Conservation (phyloP, 345 rosid species). For the Eucalyptus victrix region DNA sequence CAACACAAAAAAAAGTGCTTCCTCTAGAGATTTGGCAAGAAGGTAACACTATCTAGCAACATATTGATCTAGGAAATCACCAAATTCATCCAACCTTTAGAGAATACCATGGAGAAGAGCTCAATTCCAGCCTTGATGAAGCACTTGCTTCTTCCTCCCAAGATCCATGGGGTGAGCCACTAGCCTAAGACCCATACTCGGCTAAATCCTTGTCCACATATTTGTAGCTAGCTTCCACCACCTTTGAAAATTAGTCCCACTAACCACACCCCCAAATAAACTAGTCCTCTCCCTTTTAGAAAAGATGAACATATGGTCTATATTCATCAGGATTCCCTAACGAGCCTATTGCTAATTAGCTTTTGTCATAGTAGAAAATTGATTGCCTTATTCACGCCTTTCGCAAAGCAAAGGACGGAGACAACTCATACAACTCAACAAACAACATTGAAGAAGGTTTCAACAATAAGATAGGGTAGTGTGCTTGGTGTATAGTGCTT, state of each 20-base stretch:
- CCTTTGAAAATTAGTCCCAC: not conserved
- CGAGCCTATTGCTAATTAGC: not conserved
- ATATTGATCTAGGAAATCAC: no score
- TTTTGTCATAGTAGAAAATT: no score
- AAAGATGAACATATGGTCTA: not conserved
- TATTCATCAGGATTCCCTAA: not conserved
- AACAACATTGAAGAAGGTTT: not conserved
- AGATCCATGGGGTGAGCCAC: not conserved
- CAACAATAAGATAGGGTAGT: not conserved
- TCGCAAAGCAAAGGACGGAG: not conserved
- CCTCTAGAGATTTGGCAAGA: no score
- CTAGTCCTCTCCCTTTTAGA: not conserved
- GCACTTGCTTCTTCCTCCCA: not conserved
- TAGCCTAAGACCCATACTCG: not conserved
- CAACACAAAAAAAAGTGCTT: no score
- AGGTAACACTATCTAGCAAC: no score
- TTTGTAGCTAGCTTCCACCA: not conserved
- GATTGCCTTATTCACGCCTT: not conserved
- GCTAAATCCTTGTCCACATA: not conserved
- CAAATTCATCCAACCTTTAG: no score
- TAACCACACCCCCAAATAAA: not conserved
- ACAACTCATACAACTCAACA: not conserved
- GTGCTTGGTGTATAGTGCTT: not conserved
- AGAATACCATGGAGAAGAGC: no score
- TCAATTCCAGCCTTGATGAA: no score